A percentile compares a stretch with the other conserved stretches of the same genome.
These are phyloP conservation scores for Ustilago hordei DNA, from an alignment of 1,284 basidiomycete genomes.

Conservation along the genomic window DNA sequence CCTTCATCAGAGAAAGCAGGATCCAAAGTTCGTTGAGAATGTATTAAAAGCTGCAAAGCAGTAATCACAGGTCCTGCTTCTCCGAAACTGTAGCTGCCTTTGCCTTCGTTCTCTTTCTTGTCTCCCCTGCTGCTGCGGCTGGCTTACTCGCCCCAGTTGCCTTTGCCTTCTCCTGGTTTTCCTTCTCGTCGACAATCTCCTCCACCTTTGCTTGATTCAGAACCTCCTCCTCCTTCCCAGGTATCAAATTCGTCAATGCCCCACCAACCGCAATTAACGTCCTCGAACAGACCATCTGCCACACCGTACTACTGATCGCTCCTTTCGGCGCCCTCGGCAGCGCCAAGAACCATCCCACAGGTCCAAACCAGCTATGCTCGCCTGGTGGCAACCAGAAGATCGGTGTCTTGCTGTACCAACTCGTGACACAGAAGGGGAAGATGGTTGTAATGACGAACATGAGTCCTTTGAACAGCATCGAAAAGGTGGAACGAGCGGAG, in stretches of 20 bases:
- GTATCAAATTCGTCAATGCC: slow-evolving; percentile 18
- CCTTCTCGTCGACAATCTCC: slow-evolving; percentile 16
- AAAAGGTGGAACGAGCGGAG: slow-evolving; percentile 43
- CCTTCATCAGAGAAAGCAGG: too few relatives aligned
- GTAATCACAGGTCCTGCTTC: slow-evolving; percentile 26
- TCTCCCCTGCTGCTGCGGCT: not conserved
- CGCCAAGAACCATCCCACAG: slow-evolving; percentile 57
- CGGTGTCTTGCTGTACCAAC: slow-evolving; percentile 64
- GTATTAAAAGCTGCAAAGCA: not conserved
- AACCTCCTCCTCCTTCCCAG: slow-evolving; percentile 33
- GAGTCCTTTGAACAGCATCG: slow-evolving; percentile 55
- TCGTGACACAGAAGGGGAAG: slow-evolving; percentile 63
- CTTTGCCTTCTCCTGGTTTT: not conserved
- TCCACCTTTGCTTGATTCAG: slow-evolving; percentile 18
- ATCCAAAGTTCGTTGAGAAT: not conserved
- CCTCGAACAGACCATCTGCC: slow-evolving; percentile 52
- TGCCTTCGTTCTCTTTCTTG: slow-evolving; percentile 31
- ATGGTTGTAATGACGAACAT: slow-evolving; percentile 63
- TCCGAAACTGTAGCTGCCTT: slow-evolving; percentile 13
- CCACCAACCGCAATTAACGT: slow-evolving; percentile 23
- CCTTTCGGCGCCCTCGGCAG: slow-evolving; percentile 59
- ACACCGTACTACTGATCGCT: slow-evolving; percentile 47
- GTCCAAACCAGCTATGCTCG: slow-evolving; percentile 58
- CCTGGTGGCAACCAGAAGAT: slow-evolving; percentile 67
- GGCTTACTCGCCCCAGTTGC: slow-evolving; percentile 1